phyloP scores from a whole-genome alignment of 148 eudicot species.

The Simmondsia chinensis region DNA sequence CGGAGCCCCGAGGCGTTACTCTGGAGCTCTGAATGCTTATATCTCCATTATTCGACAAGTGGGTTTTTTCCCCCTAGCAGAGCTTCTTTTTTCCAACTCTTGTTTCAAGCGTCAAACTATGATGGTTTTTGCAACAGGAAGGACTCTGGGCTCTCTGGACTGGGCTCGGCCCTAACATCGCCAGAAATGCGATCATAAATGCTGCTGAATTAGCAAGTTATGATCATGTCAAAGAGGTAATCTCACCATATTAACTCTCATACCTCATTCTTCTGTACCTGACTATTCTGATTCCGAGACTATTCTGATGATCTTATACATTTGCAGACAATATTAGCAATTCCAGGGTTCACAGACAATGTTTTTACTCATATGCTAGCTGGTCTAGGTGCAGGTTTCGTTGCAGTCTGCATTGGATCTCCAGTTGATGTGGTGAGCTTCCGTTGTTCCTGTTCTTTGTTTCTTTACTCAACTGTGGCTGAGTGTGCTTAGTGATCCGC shows the following conservation, averaged over 20 bases:
- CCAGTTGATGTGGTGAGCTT: constrained; percentile 65
- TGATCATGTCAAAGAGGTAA: constrained; percentile 63
- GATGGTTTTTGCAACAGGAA: constrained; percentile 30
- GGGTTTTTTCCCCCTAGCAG: neutral
- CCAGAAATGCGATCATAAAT: constrained; percentile 55
- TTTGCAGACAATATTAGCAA: constrained; percentile 47
- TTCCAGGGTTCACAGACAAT: constrained; percentile 62
- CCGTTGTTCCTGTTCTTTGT: constrained; percentile 5
- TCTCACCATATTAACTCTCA: constrained; percentile 2
- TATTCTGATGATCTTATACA: constrained; percentile 7
- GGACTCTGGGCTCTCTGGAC: constrained; percentile 63
- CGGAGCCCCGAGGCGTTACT: constrained; percentile 54
- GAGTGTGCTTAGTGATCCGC: constrained; percentile 11
- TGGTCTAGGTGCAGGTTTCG: constrained; percentile 70
- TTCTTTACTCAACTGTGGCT: constrained; percentile 9
- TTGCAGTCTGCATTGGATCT: constrained; percentile 75
- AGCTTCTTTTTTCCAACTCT: neutral
- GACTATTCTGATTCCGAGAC: no score
- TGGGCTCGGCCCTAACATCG: constrained; percentile 68
- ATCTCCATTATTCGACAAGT: constrained; percentile 49
- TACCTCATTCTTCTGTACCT: no score
- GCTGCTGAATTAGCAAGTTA: constrained; percentile 76
- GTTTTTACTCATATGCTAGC: constrained; percentile 56
- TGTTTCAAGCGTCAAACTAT: neutral
- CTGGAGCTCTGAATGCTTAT: constrained; percentile 60